Percentiles rank a stretch among this genome's conserved stretches.
Conservation (phyloP, 2,329 filamentous ascomycete species). For the Colletotrichum graminicola region DNA sequence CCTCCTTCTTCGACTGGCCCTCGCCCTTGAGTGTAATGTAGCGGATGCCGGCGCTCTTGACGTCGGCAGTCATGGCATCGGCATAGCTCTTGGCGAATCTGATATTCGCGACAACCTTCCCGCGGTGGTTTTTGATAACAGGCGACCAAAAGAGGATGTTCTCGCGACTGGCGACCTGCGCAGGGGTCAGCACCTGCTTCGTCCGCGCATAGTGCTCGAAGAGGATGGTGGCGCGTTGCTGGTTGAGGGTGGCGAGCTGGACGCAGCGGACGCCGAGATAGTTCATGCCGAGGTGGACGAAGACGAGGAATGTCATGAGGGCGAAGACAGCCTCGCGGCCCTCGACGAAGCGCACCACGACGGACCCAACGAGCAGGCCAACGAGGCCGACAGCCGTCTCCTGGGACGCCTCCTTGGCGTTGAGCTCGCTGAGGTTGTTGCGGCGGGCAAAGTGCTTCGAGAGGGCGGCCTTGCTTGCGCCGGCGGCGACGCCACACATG, state of each 20-base stretch:
- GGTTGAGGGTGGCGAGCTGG: conserved; percentile 85
- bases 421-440: conserved; percentile 92
- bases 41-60: conserved; percentile 10
- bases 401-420: conserved; percentile 94
- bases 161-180: conserved; percentile 74
- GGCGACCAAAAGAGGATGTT: conserved; percentile 67
- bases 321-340: conserved; percentile 79
- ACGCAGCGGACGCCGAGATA: conserved; percentile 88
- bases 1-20: neutral
- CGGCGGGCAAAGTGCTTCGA: conserved; percentile 91
- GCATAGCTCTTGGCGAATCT: conserved; percentile 59
- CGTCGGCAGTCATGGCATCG: conserved; percentile 44
- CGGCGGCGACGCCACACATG: conserved; percentile 90
- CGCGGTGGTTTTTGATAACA: conserved; percentile 47
- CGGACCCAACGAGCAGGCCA: conserved; percentile 85
- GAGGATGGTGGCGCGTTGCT: conserved; percentile 86
- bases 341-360: conserved; percentile 83
- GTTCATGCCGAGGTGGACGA: conserved; percentile 85
- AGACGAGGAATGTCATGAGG: conserved; percentile 77
- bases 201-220: conserved; percentile 69
- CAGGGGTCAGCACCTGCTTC: conserved; percentile 69
- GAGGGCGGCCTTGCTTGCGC: conserved; percentile 89
- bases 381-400: conserved; percentile 92
- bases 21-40: neutral
- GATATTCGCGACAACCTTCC: conserved; percentile 50